Conservation (phyloP, 1,139 yeast genomes). For the Blastobotrys petasosporus region DNA sequence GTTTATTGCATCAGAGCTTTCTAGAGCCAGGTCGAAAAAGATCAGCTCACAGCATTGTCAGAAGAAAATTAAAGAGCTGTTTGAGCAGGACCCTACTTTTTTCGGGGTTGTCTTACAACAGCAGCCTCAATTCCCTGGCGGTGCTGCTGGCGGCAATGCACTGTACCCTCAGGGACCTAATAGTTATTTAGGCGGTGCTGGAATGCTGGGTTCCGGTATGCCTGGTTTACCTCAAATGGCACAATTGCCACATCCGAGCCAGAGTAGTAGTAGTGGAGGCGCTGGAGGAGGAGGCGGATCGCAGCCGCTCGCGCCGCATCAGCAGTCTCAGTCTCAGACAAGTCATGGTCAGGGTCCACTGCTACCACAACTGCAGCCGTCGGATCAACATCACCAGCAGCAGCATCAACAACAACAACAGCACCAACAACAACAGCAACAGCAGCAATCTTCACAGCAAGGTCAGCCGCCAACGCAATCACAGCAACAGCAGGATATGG, state of each 20-base stretch:
- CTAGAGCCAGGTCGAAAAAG: conserved; percentile 51
- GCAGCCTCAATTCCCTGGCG: conserved; percentile 4
- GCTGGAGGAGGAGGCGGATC: no score
- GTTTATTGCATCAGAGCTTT: conserved; percentile 55
- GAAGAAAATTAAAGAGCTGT: conserved; percentile 47
- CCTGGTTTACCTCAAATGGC: background rate
- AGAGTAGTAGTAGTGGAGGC: no score
- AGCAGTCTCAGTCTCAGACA: no score
- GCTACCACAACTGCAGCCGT: conserved; percentile 4
- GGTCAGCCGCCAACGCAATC: conserved; percentile 1
- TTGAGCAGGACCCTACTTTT: conserved; percentile 49
- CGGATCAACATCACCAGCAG: conserved; percentile 1
- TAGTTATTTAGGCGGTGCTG: no score
- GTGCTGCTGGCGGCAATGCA: background rate
- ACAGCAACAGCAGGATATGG: conserved; percentile 1
- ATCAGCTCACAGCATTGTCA: conserved; percentile 53
- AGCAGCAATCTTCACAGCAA: conserved; percentile 1
- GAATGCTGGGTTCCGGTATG: no score
- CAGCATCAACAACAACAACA: conserved; percentile 4
- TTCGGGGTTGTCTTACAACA: conserved; percentile 43
- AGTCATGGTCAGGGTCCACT: background rate
- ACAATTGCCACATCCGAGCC: background rate
- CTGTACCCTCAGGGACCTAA: no score
- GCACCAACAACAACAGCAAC: conserved; percentile 4
- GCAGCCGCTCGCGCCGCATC: no score